A percentile compares a stretch with the other conserved stretches of the same genome.
Evolutionary conservation across 2,329 filamentous ascomycete genomes (phyloP).

Genomic region (Diaporthe nobilis): DNA sequence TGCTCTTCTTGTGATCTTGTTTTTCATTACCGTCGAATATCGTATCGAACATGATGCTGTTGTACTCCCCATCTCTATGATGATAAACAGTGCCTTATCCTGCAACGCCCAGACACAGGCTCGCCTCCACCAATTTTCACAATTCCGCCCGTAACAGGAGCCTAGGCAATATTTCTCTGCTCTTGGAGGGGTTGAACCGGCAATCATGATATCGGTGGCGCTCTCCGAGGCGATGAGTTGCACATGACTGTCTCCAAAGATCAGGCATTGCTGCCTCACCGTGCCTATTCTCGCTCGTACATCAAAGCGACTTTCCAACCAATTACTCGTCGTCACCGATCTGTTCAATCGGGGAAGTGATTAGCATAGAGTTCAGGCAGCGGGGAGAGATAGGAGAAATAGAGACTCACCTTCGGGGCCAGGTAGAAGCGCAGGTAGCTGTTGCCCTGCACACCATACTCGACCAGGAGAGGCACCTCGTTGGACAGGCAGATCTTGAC

Average conservation of each 20-base stretch:
- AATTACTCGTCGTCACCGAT: constrained; percentile 57
- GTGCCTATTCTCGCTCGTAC: constrained; percentile 28
- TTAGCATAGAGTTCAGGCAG: constrained; percentile 24
- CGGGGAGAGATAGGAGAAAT: neutral
- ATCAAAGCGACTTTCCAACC: constrained; percentile 17
- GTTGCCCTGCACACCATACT: constrained; percentile 85
- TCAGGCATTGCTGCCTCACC: constrained; percentile 12
- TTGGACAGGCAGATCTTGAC: constrained; percentile 96
- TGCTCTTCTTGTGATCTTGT: constrained; percentile 1
- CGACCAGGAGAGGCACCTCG: constrained; percentile 95
- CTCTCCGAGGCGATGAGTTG: constrained; percentile 7
- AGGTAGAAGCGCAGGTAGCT: constrained; percentile 98
- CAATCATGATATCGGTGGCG: constrained; percentile 3
- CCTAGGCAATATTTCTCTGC: constrained; percentile 14
- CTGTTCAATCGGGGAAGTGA: constrained; percentile 42
- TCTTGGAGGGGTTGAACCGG: neutral
- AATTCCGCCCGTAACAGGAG: constrained; percentile 25
- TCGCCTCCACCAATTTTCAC: constrained; percentile 24
- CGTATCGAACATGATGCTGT: constrained; percentile 32
- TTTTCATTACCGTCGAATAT: constrained; percentile 41
- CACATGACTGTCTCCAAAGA: constrained; percentile 3
- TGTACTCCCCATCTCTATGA: constrained; percentile 33
- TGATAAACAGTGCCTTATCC: constrained; percentile 39
- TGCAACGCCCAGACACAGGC: constrained; percentile 33
- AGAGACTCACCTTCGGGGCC: constrained; percentile 86